A percentile compares a stretch with the other conserved stretches of the same genome.
These are phyloP conservation scores for Taphrina wiesneri DNA, from an alignment of 1,139 yeast species.

Conservation along the genomic window DNA sequence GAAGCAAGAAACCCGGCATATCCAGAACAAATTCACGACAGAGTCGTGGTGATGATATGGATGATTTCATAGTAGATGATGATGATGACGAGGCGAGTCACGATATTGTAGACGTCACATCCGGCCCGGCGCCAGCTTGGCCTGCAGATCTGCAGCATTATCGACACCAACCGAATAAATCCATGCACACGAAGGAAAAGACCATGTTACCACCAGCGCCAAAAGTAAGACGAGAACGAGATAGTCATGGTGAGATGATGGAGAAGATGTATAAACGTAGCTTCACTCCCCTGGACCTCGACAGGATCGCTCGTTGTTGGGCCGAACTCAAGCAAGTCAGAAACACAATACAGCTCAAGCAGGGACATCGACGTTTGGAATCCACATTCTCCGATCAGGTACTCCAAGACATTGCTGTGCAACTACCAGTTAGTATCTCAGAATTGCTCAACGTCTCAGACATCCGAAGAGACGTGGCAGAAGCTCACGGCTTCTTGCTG, in stretches of 20 bases:
- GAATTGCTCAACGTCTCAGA: constrained; percentile 21
- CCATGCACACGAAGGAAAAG: neutral
- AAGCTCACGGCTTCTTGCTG: constrained; percentile 10
- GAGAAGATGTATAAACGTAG: constrained; percentile 8
- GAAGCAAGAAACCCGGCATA: constrained; percentile 5
- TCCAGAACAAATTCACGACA: constrained; percentile 7
- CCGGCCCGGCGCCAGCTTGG: constrained; percentile 4
- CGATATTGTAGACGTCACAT: neutral
- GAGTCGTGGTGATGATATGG: neutral
- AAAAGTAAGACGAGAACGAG: constrained; percentile 8
- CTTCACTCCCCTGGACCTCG: constrained; percentile 25
- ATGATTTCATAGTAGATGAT: constrained; percentile 18
- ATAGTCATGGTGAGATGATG: neutral
- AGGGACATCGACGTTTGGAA: constrained; percentile 14
- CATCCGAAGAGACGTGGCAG: constrained; percentile 8
- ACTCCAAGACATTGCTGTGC: constrained; percentile 28
- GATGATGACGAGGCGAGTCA: constrained; percentile 1
- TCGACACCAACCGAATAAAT: neutral
- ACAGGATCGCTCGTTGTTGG: constrained; percentile 26
- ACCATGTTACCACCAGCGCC: neutral
- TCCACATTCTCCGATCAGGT: constrained; percentile 32
- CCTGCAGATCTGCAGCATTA: constrained; percentile 3
- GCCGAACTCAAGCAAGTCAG: constrained; percentile 24
- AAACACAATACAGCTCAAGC: constrained; percentile 12
- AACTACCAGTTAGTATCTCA: constrained; percentile 16